These are phyloP conservation scores for Aristolochia contorta DNA, from an alignment of 164 flowering plant genomes.

Conservation along the genomic window DNA sequence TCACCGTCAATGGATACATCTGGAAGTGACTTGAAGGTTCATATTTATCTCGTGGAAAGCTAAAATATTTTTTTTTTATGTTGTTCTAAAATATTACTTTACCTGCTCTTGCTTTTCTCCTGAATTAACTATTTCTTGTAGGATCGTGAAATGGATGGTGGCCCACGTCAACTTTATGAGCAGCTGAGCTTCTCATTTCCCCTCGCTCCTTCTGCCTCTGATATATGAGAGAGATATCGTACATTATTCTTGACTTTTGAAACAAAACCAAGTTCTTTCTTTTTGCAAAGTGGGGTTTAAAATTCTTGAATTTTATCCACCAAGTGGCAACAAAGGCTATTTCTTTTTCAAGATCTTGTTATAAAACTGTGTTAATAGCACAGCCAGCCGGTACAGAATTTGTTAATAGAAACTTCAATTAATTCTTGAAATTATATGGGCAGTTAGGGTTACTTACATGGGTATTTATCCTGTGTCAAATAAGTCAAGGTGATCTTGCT, in stretches of 20 bases:
- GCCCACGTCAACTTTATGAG: slow-evolving; percentile 59
- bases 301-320: too few relatives aligned
- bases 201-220: slow-evolving; percentile 80
- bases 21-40: slow-evolving; percentile 37
- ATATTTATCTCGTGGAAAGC: background rate
- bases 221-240: slow-evolving; percentile 91
- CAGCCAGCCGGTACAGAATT: too few relatives aligned
- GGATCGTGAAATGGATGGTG: slow-evolving; percentile 38
- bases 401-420: too few relatives aligned
- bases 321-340: too few relatives aligned
- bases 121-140: slow-evolving; percentile 9
- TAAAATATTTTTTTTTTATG: background rate
- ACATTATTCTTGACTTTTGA: background rate
- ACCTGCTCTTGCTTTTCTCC: background rate
- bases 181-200: slow-evolving; percentile 62
- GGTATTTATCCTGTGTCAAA: too few relatives aligned
- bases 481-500: too few relatives aligned
- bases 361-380: too few relatives aligned
- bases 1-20: slow-evolving; percentile 36
- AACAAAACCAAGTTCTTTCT: background rate
- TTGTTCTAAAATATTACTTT: background rate
- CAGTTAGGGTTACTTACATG: too few relatives aligned
- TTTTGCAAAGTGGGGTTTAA: background rate
- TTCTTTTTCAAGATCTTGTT: too few relatives aligned
- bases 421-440: too few relatives aligned